Conservation (phyloP, 2,329 filamentous ascomycete genomes). For the Tolypocladium capitatum region DNA sequence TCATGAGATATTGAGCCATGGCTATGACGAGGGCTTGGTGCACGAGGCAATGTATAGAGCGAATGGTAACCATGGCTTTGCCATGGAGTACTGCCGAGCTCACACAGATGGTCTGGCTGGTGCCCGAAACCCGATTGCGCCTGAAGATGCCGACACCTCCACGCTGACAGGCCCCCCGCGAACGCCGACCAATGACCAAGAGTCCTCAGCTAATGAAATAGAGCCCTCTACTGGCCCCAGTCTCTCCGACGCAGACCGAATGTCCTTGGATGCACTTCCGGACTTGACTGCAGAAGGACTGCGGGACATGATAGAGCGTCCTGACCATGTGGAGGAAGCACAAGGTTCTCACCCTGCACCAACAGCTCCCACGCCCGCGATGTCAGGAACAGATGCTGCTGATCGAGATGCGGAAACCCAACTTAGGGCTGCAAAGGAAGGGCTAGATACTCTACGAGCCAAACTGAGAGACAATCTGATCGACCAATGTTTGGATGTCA, state of each 20-base stretch:
- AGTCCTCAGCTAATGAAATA: constrained; percentile 8
- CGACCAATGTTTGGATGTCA: constrained; percentile 78
- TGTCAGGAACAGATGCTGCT: constrained; percentile 5
- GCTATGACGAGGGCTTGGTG: constrained; percentile 45
- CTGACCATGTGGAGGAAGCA: constrained; percentile 2
- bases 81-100: constrained; percentile 63
- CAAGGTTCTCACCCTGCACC: not conserved
- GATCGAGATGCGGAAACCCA: constrained; percentile 6
- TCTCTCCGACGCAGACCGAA: constrained; percentile 20
- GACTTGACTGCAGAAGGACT: constrained; percentile 15
- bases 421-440: constrained; percentile 44
- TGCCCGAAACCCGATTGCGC: constrained; percentile 53
- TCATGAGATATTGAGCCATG: constrained; percentile 17
- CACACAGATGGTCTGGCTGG: constrained; percentile 45
- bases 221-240: constrained; percentile 11
- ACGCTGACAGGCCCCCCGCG: constrained; percentile 13
- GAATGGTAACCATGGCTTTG: constrained; percentile 47
- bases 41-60: constrained; percentile 74
- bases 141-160: constrained; percentile 36
- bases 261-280: constrained; percentile 23
- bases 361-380: constrained; percentile 3
- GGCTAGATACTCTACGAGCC: constrained; percentile 62
- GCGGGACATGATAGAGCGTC: constrained; percentile 14
- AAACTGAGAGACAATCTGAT: constrained; percentile 67
- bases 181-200: constrained; percentile 9